Evolutionary conservation across 441 rosid genomes (phyloP), one percentile per base, ranked within the genome.

Genomic region (Geranium incanum): DNA sequence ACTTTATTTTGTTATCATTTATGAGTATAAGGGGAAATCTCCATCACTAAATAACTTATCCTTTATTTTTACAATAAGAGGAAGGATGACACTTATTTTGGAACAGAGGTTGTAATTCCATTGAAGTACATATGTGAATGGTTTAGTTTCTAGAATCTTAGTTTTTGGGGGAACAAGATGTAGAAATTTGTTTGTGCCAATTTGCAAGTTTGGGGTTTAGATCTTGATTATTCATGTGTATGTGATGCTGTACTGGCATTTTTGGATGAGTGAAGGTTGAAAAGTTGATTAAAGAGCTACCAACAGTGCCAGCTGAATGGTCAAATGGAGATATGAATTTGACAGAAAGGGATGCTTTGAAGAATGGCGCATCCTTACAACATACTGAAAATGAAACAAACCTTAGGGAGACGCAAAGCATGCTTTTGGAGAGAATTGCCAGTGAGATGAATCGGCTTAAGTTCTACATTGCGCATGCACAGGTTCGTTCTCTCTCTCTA

Each of bases 381-480:
- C 80, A 80, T 52, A 72, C 74, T 33, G 93, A 95, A 79, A 88
- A 85, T 75, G 99, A 93, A 73, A 82, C 91, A 11, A 92, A 85
- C 84, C 74, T 90, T 72, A 83, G 97, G 70, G 99, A 95, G 85
- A 90, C 97, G 15, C 97, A 92, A 79, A 92, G 97, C 86, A 89
- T 92, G 96, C 93, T 92, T 68, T 80, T 95, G 76, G 99, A 95
- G 79, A 87, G 98, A 84, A 90, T 95, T 83, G 98, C 99, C 69
- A 89, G 89, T 52, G 98, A 92, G 84, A 90, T 95, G 97, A 95
- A 95, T 84, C 85, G 99, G 71, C 88, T 95, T 9, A 92, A 90
- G 81, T 92, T 95, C 85, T 86, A 89, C 72, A 81, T 88, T 70
- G 93, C 96, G 81, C 97, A 90, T 78, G 84, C 97, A 70, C 87